phyloP scores from a whole-genome alignment of 1,284 basidiomycete genomes.

The Cutaneotrichosporon cavernicola region DNA sequence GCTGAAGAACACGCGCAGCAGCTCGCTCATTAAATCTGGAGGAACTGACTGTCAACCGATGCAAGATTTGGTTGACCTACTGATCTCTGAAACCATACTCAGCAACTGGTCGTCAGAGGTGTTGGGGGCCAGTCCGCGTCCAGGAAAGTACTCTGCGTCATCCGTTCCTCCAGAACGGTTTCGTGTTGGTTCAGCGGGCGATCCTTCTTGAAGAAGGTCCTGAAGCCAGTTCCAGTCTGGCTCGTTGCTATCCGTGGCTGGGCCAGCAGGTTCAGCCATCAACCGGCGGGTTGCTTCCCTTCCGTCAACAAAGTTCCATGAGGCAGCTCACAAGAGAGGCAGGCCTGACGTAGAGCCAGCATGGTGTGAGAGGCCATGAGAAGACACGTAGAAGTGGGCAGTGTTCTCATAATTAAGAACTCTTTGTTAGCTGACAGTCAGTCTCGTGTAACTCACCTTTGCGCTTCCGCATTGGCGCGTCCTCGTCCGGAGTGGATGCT shows the following conservation, averaged over 20 bases:
- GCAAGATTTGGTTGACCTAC: background rate
- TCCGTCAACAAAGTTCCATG: background rate
- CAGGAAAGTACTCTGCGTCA: constrained; percentile 20
- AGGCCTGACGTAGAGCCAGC: constrained; percentile 25
- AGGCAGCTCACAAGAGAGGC: constrained; percentile 20
- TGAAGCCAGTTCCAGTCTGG: constrained; percentile 26
- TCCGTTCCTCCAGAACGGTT: background rate
- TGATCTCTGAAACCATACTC: constrained; percentile 12
- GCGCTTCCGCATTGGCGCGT: background rate
- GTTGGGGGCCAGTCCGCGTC: constrained; percentile 12
- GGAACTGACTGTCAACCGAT: constrained; percentile 11
- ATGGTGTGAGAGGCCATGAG: constrained; percentile 19
- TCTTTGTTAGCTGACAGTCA: background rate
- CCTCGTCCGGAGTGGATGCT: background rate
- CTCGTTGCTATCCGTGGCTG: background rate
- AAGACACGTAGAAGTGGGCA: constrained; percentile 22
- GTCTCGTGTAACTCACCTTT: background rate
- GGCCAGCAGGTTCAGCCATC: background rate
- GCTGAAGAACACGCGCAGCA: constrained; percentile 22
- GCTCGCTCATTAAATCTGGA: constrained; percentile 17
- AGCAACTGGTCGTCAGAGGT: constrained; percentile 15
- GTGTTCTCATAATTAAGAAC: constrained; percentile 15
- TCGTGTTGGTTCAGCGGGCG: background rate
- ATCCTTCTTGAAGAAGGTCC: constrained; percentile 18
- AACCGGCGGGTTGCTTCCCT: constrained; percentile 10